Conservation (phyloP, 768 basidiomycete species). For the Lactarius quietus region DNA sequence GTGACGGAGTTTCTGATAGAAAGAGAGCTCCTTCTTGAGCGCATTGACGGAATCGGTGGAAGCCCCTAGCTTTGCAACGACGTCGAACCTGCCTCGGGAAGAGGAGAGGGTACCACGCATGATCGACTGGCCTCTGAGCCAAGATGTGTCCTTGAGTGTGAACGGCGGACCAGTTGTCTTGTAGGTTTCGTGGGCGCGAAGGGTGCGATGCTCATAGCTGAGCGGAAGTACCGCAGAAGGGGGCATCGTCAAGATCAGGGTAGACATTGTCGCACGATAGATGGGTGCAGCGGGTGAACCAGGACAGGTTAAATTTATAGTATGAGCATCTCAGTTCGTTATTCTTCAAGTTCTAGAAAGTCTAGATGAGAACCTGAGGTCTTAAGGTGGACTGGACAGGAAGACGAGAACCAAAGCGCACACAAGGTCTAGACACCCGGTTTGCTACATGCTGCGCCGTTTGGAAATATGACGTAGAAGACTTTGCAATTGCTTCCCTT, state of each 20-base stretch:
- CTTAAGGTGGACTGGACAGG: not conserved
- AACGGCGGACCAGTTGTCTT: conserved; percentile 6
- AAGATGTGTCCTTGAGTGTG: conserved; percentile 6
- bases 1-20: conserved; percentile 11
- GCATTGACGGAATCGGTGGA: not conserved
- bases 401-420: not conserved
- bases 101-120: conserved; percentile 17
- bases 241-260: conserved; percentile 18
- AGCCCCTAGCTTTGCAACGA: conserved; percentile 15
- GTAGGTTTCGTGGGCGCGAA: conserved; percentile 7
- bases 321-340: not conserved
- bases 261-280: conserved; percentile 4
- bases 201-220: conserved; percentile 17
- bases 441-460: not conserved
- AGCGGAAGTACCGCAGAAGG: conserved; percentile 1
- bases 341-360: not conserved
- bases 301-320: not conserved
- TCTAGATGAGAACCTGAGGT: not conserved
- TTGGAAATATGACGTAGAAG: not conserved
- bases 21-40: conserved; percentile 14
- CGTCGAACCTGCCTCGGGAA: conserved; percentile 7
- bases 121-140: conserved; percentile 18
- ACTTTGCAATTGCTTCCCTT: not conserved
- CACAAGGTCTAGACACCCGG: not conserved
- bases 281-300: not conserved